These are phyloP conservation scores for Filosporella fistucella DNA, from an alignment of 495 filamentous ascomycete species.

Conservation along the genomic window DNA sequence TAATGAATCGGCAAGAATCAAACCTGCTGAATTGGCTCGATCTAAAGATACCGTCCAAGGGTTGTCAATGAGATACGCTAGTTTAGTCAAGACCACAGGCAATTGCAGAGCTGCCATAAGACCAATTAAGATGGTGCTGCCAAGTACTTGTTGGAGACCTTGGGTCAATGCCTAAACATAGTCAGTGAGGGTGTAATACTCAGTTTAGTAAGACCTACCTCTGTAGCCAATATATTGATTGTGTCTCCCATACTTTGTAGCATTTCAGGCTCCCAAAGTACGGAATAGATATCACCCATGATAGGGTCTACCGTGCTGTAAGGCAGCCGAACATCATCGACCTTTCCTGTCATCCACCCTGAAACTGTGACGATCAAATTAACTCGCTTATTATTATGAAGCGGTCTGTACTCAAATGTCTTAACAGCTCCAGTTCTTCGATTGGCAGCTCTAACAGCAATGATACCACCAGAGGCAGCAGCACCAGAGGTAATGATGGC, in stretches of 20 bases:
- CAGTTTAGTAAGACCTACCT: slow-evolving; percentile 57
- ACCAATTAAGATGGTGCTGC: slow-evolving; percentile 78
- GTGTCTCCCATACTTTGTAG: slow-evolving; percentile 94
- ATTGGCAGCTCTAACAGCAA: slow-evolving; percentile 80
- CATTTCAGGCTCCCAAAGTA: slow-evolving; percentile 99
- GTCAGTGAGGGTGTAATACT: slow-evolving; percentile 2
- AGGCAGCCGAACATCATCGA: slow-evolving; percentile 92
- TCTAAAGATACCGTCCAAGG: slow-evolving; percentile 94
- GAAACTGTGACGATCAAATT: slow-evolving; percentile 95
- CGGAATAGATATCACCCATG: slow-evolving; percentile 98
- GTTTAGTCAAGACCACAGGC: slow-evolving; percentile 87
- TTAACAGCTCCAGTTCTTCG: slow-evolving; percentile 84
- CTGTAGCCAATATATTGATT: slow-evolving; percentile 96
- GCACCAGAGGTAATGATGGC: slow-evolving; percentile 89
- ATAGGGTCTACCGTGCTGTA: slow-evolving; percentile 94
- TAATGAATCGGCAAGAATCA: slow-evolving; percentile 94
- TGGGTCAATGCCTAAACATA: slow-evolving; percentile 70
- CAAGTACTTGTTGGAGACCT: slow-evolving; percentile 92
- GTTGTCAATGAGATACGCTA: slow-evolving; percentile 96
- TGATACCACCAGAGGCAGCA: slow-evolving; percentile 78
- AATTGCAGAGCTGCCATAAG: slow-evolving; percentile 94
- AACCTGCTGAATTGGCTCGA: slow-evolving; percentile 78
- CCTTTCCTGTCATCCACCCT: slow-evolving; percentile 97
- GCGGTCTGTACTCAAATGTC: slow-evolving; percentile 93
- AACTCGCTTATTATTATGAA: slow-evolving; percentile 96